phyloP scores from a whole-genome alignment of 1,284 basidiomycete species.

The Fomitopsis palustris region DNA sequence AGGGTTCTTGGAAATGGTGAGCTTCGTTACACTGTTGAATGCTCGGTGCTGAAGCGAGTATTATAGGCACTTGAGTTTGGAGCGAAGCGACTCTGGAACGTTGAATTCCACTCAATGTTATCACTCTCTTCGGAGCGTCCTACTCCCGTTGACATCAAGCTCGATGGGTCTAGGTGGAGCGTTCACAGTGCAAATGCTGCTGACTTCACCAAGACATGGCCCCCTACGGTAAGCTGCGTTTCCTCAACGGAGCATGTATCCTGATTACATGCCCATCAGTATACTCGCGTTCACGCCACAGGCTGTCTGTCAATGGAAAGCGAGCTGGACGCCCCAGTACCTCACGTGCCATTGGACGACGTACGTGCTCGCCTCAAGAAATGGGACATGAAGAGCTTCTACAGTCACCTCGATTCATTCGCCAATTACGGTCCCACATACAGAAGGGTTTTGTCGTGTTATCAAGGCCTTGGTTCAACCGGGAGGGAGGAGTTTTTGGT shows the following conservation, averaged over 20 bases:
- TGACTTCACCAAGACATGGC: conserved; percentile 5
- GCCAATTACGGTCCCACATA: conserved; percentile 11
- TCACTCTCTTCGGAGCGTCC: conserved; percentile 28
- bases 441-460: conserved; percentile 2
- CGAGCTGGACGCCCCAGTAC: neutral
- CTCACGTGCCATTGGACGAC: neutral
- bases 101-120: conserved; percentile 21
- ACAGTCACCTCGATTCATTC: conserved; percentile 5
- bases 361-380: neutral
- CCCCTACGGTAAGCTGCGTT: neutral
- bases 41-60: neutral
- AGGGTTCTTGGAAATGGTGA: conserved; percentile 42
- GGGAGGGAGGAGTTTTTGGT: conserved; percentile 9
- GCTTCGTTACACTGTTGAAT: neutral
- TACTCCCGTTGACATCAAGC: conserved; percentile 21
- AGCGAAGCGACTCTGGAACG: conserved; percentile 19
- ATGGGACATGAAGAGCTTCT: conserved; percentile 5
- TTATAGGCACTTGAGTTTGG: conserved; percentile 21
- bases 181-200: conserved; percentile 14
- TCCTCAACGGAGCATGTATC: no score
- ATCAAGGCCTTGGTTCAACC: neutral
- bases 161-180: conserved; percentile 28
- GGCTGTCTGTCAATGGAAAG: neutral
- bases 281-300: conserved; percentile 3
- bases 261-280: conserved; percentile 28